Percentiles rank a stretch among this genome's conserved stretches.
Conservation (phyloP, 345 rosid genomes). For the Excoecaria cochinchinensis region DNA sequence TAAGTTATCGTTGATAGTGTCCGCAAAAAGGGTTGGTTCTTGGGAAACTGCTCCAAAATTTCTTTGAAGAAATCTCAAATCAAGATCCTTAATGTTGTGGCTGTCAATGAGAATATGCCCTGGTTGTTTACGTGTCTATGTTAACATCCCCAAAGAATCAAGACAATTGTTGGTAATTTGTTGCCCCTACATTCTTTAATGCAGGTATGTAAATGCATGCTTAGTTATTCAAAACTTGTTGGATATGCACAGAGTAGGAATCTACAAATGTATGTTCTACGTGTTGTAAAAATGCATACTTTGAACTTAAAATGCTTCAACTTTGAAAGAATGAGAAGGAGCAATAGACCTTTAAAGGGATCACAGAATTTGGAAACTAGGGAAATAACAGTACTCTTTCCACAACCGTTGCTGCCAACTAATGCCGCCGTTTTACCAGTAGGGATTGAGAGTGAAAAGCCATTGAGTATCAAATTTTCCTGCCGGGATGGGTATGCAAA, state of each 20-base stretch:
- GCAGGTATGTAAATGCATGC: neutral
- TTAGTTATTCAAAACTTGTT: neutral
- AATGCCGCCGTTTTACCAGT: constrained; percentile 55
- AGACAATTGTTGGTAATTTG: neutral
- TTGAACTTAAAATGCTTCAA: constrained; percentile 5
- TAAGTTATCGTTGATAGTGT: constrained; percentile 57
- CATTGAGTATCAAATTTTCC: constrained; percentile 45
- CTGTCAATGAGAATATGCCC: constrained; percentile 52
- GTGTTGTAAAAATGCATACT: neutral
- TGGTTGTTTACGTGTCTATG: constrained; percentile 16
- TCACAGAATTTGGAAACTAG: constrained; percentile 61
- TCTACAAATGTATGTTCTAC: neutral
- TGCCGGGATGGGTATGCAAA: constrained; percentile 62
- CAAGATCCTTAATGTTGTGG: constrained; percentile 53
- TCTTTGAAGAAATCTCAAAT: constrained; percentile 46
- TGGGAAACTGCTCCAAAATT: constrained; percentile 58
- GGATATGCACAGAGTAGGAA: neutral
- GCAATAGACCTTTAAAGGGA: constrained; percentile 43
- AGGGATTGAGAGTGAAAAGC: constrained; percentile 56
- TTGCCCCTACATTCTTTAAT: neutral
- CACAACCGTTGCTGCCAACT: constrained; percentile 66
- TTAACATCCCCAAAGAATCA: neutral
- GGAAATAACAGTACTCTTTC: constrained; percentile 61
- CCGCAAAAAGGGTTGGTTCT: constrained; percentile 61
- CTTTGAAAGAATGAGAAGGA: neutral